Evolutionary conservation across 2,329 filamentous ascomycete genomes (phyloP).

Genomic region (Colletotrichum lentis): DNA sequence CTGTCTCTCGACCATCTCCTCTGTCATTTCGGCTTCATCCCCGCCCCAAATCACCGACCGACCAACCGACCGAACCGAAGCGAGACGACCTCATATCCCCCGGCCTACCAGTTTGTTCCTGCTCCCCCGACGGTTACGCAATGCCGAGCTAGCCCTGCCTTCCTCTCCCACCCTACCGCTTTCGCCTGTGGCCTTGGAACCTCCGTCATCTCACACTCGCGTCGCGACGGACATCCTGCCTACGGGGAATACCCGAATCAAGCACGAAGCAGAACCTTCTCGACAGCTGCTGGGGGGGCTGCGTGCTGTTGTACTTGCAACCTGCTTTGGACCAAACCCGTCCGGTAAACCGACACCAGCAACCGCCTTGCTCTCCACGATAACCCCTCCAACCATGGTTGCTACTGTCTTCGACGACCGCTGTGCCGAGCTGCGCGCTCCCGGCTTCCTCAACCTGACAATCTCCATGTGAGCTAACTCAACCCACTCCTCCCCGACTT

Average conservation of each 20-base stretch:
- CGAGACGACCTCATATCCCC: slow-evolving; percentile 13
- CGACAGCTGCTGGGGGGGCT: slow-evolving; percentile 1
- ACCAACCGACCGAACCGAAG: slow-evolving; percentile 13
- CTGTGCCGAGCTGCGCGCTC: slow-evolving; percentile 62
- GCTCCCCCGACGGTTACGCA: slow-evolving; percentile 20
- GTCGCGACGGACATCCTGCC: slow-evolving; percentile 8
- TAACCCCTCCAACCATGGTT: slow-evolving; percentile 15
- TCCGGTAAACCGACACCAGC: not conserved
- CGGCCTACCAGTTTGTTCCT: not conserved
- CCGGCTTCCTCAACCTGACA: slow-evolving; percentile 63
- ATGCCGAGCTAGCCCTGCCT: slow-evolving; percentile 27
- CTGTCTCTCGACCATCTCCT: slow-evolving; percentile 10
- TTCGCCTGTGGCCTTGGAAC: slow-evolving; percentile 18
- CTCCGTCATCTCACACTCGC: slow-evolving; percentile 19
- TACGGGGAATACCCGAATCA: slow-evolving; percentile 2
- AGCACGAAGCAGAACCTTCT: not conserved
- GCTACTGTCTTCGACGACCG: slow-evolving; percentile 44
- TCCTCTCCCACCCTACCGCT: slow-evolving; percentile 13
- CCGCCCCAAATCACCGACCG: slow-evolving; percentile 19
- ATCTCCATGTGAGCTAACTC: slow-evolving; percentile 60
- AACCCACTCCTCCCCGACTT: no score
- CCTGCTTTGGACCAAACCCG: not conserved
- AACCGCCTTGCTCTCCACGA: not conserved
- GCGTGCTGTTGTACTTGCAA: not conserved
- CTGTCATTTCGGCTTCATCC: slow-evolving; percentile 26